Percentiles rank a stretch among this genome's conserved stretches.
These are phyloP conservation scores for Moesziomyces sp. DNA, from an alignment of 1,284 basidiomycete genomes.

Conservation along the genomic window DNA sequence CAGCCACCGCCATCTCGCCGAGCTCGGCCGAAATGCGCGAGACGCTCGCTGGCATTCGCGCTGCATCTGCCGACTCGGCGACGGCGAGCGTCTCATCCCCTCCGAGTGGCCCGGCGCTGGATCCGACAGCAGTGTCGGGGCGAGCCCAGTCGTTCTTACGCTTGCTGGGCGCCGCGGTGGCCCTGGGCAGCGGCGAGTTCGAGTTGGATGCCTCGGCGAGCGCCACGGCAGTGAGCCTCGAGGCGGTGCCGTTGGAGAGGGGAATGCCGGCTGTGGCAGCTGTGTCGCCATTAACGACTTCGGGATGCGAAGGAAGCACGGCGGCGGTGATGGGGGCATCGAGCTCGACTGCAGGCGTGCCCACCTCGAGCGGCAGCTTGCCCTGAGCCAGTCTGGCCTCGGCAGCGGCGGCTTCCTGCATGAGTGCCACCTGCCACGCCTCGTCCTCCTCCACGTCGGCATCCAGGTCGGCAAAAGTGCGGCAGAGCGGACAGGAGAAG, in stretches of 20 bases:
- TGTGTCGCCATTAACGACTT: not conserved
- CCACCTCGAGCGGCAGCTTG: conserved; percentile 43
- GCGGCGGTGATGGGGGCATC: conserved; percentile 40
- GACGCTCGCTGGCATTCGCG: conserved; percentile 1
- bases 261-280: not conserved
- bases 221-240: conserved; percentile 13
- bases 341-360: conserved; percentile 41
- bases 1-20: conserved; percentile 34
- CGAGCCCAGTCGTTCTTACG: conserved; percentile 51
- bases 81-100: conserved; percentile 36
- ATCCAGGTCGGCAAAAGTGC: conserved; percentile 85
- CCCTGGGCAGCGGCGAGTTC: conserved; percentile 10
- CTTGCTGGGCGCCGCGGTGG: conserved; percentile 28
- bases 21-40: conserved; percentile 12
- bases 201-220: conserved; percentile 10
- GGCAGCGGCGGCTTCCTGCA: conserved; percentile 49
- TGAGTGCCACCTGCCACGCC: conserved; percentile 58
- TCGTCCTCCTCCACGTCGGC: conserved; percentile 83
- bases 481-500: conserved; percentile 93
- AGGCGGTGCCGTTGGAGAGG: not conserved
- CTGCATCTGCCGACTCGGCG: conserved; percentile 2
- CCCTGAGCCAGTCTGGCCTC: conserved; percentile 38
- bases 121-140: conserved; percentile 48
- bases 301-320: conserved; percentile 5
- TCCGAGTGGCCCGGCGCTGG: conserved; percentile 28